Conservation (phyloP, 2,329 filamentous ascomycete species). For the Sordariomycetes sp. region DNA sequence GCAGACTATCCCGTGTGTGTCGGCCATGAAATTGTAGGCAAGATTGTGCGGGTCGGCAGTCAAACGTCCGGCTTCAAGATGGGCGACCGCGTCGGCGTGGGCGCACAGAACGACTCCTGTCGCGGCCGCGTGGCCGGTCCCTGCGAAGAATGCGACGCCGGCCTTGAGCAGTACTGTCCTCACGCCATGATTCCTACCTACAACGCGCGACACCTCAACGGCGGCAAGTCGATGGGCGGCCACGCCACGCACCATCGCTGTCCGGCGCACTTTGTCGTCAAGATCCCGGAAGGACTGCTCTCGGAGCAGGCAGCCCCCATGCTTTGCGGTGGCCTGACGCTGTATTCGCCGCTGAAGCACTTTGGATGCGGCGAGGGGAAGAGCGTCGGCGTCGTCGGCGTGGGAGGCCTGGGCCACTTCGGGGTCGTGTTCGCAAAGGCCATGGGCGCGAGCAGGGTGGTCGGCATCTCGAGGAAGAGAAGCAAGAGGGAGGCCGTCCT, state of each 20-base stretch:
- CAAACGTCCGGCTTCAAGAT: constrained; percentile 39
- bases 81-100: constrained; percentile 56
- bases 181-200: constrained; percentile 39
- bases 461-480: constrained; percentile 45
- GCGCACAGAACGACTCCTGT: constrained; percentile 50
- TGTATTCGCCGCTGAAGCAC: constrained; percentile 52
- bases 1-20: constrained; percentile 37
- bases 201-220: constrained; percentile 16
- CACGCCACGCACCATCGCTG: constrained; percentile 23
- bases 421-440: constrained; percentile 60
- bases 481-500: constrained; percentile 45
- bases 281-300: constrained; percentile 31
- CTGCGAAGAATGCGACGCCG: constrained; percentile 30
- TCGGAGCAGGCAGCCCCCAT: constrained; percentile 46
- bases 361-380: constrained; percentile 60
- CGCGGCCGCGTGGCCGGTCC: constrained; percentile 25
- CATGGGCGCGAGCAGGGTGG: constrained; percentile 49
- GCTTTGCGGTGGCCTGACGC: constrained; percentile 62
- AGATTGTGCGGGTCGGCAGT: constrained; percentile 42
- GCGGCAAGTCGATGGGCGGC: constrained; percentile 34
- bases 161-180: constrained; percentile 32
- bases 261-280: constrained; percentile 36
- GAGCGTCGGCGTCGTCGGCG: constrained; percentile 55
- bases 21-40: constrained; percentile 59
- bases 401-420: constrained; percentile 62